Conservation (phyloP, 1,284 basidiomycete genomes). For the Xanthoconium separans region DNA sequence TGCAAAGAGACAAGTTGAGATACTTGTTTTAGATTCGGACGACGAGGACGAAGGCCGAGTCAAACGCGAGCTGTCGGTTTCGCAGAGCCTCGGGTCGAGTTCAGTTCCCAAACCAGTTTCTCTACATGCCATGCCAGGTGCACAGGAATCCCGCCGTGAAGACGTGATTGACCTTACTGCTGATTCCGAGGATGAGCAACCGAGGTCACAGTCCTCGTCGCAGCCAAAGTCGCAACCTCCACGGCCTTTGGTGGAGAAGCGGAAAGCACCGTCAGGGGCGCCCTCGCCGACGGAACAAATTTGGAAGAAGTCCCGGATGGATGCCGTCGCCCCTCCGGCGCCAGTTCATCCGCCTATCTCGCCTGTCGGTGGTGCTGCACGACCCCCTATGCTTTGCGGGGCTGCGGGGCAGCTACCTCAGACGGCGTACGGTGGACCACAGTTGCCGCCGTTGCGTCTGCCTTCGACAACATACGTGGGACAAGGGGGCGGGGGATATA, state of each 20-base stretch:
- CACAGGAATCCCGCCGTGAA: constrained; percentile 26
- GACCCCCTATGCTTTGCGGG: constrained; percentile 16
- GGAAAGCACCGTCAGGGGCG: constrained; percentile 52
- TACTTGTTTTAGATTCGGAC: constrained; percentile 77
- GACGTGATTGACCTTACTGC: constrained; percentile 79
- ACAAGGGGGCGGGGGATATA: constrained; percentile 23
- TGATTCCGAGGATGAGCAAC: constrained; percentile 70
- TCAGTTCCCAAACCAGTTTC: constrained; percentile 21
- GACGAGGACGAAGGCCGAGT: constrained; percentile 72
- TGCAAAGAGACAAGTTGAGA: constrained; percentile 49
- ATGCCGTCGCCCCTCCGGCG: constrained; percentile 26
- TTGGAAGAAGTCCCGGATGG: constrained; percentile 70
- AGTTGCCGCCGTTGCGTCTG: constrained; percentile 32
- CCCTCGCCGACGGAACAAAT: constrained; percentile 59
- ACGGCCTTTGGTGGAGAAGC: constrained; percentile 44
- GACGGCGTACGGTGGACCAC: constrained; percentile 21
- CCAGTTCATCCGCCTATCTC: constrained; percentile 25
- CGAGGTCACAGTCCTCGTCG: constrained; percentile 35
- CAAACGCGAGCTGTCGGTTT: constrained; percentile 68
- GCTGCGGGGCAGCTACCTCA: constrained; percentile 19
- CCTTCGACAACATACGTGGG: constrained; percentile 20
- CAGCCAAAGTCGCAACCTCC: constrained; percentile 23
- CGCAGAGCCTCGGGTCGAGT: constrained; percentile 46
- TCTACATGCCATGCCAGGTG: constrained; percentile 18
- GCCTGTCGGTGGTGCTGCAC: constrained; percentile 13